Conservation (phyloP, 2,329 filamentous ascomycete genomes). For the Grosmannia penicillata region DNA sequence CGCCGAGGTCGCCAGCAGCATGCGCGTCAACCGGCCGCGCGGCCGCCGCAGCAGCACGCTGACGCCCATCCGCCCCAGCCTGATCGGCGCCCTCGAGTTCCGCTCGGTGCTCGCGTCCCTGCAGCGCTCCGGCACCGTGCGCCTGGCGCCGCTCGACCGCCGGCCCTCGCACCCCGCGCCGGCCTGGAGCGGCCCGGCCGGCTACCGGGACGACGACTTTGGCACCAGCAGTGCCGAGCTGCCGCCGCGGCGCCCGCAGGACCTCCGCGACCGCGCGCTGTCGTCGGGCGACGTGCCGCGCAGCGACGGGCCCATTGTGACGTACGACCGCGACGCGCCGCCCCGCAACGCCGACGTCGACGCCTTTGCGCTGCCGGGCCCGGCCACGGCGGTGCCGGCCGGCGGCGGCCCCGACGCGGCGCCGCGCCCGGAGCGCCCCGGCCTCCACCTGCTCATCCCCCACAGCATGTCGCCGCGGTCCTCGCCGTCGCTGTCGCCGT, state of each 20-base stretch:
- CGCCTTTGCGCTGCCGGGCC: not conserved
- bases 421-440: not conserved
- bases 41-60: slow-evolving; percentile 55
- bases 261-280: slow-evolving; percentile 24
- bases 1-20: slow-evolving; percentile 80
- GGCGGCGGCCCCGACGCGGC: not conserved
- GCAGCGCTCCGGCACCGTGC: slow-evolving; percentile 64
- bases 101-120: slow-evolving; percentile 79
- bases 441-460: slow-evolving; percentile 32
- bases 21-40: slow-evolving; percentile 66
- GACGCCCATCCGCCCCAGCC: slow-evolving; percentile 78
- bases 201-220: not conserved
- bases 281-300: slow-evolving; percentile 29
- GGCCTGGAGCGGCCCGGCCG: not conserved
- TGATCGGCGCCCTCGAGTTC: slow-evolving; percentile 89
- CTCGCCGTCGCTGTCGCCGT: slow-evolving; percentile 41
- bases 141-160: slow-evolving; percentile 51
- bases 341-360: not conserved
- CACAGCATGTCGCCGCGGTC: slow-evolving; percentile 23
- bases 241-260: not conserved
- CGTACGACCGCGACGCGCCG: not conserved
- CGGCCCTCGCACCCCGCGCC: slow-evolving; percentile 18
- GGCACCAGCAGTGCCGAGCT: slow-evolving; percentile 9
- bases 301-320: not conserved
- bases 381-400: too few species aligned